Conservation (phyloP, 2,329 filamentous ascomycete genomes). For the Fusarium paranaense region DNA sequence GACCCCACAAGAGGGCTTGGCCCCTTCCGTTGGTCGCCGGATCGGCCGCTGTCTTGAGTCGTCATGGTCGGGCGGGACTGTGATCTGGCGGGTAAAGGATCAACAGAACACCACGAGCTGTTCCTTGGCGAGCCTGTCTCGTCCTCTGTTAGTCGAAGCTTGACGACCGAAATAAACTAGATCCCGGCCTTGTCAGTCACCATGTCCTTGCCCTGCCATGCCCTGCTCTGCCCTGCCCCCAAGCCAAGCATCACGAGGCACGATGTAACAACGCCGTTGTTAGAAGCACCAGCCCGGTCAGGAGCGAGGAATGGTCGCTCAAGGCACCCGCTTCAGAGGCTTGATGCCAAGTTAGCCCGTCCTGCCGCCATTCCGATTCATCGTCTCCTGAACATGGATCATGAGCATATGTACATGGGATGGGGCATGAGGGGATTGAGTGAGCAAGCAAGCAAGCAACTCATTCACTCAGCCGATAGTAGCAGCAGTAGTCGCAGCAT, state of each 20-base stretch:
- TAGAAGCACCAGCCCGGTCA: not conserved
- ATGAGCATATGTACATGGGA: not conserved
- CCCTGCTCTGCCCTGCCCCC: not conserved
- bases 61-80: not conserved
- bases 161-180: constrained; percentile 24
- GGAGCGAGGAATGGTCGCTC: constrained; percentile 4
- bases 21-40: constrained; percentile 2
- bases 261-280: constrained; percentile 9
- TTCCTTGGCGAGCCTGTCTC: not conserved
- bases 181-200: constrained; percentile 8
- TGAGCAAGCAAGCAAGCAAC: not conserved
- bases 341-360: constrained; percentile 10
- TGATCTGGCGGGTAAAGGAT: constrained; percentile 4
- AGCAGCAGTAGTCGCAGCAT: not conserved
- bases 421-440: constrained; percentile 1
- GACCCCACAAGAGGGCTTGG: not conserved
- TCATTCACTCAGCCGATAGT: not conserved
- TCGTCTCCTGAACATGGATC: constrained; percentile 14
- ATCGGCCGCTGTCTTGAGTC: constrained; percentile 7
- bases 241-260: not conserved
- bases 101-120: constrained; percentile 1
- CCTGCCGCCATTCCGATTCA: constrained; percentile 13
- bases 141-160: constrained; percentile 6
- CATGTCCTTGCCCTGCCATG: not conserved
- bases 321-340: not conserved